A percentile compares a stretch with the other conserved stretches of the same genome.
Conservation (phyloP, 2,329 filamentous ascomycete species). For the Aspergillus floridensis region DNA sequence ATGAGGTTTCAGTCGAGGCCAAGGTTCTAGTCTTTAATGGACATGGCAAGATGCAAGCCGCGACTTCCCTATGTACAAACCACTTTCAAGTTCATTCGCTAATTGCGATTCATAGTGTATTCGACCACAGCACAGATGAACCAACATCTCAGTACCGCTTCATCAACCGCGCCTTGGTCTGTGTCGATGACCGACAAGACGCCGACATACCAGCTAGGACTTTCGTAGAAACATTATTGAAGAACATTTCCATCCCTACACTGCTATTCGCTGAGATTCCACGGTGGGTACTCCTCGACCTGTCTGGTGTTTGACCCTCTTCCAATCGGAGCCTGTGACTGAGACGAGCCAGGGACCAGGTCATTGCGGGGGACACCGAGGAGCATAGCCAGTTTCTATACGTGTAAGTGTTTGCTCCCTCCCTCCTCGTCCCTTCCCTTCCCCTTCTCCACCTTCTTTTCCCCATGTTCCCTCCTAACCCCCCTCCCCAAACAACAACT, state of each 20-base stretch:
- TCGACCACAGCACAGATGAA: neutral
- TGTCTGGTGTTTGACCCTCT: no score
- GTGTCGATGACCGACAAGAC: neutral
- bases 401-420: neutral
- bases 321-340: neutral
- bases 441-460: neutral
- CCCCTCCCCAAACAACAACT: neutral
- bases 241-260: neutral
- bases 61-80: neutral
- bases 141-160: conserved; percentile 1
- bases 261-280: conserved; percentile 2
- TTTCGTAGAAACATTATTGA: conserved; percentile 4
- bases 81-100: neutral
- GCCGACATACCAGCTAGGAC: neutral
- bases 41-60: neutral
- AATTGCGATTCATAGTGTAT: neutral
- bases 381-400: neutral
- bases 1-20: neutral
- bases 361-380: neutral
- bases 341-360: neutral
- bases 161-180: neutral
- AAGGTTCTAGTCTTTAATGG: neutral
- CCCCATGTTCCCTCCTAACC: no score
- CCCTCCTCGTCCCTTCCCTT: neutral
- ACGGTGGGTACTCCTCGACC: neutral